phyloP scores from a whole-genome alignment of 805 yeast species.

The Starmerella bombicola region DNA sequence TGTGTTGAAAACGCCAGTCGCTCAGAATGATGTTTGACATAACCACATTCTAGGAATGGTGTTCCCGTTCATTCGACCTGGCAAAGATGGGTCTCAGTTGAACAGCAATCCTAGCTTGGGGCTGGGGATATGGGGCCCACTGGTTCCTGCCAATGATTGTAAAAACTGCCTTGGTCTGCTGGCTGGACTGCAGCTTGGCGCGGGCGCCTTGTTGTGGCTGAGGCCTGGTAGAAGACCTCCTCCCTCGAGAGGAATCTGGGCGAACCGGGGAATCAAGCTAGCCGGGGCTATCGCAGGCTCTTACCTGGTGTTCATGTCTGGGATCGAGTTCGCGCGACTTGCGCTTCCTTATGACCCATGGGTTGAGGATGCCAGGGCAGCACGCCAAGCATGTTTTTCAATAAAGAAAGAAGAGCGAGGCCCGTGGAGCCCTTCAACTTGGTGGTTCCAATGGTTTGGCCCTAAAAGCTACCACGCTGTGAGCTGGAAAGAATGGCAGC shows the following conservation, averaged over 20 bases:
- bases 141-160: conserved; percentile 63
- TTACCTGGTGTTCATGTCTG: conserved; percentile 39
- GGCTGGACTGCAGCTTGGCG: conserved; percentile 40
- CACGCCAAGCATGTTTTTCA: conserved; percentile 32
- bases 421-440: conserved; percentile 4
- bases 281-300: conserved; percentile 35
- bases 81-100: no score
- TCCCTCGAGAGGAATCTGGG: conserved; percentile 15
- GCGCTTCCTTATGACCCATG: conserved; percentile 46
- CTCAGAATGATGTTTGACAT: no score
- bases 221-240: conserved; percentile 20
- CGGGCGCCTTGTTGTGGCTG: conserved; percentile 34
- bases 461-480: conserved; percentile 47
- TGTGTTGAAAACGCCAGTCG: no score
- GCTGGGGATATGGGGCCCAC: conserved; percentile 52
- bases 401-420: background rate
- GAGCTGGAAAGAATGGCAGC: conserved; percentile 25
- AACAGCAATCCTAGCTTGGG: conserved; percentile 45
- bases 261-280: conserved; percentile 26
- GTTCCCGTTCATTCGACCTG: no score
- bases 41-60: no score
- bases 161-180: conserved; percentile 40
- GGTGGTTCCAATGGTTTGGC: conserved; percentile 51
- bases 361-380: conserved; percentile 51
- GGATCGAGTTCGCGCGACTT: conserved; percentile 45